Conservation (phyloP, 1,284 basidiomycete genomes). For the Filobasidium uniguttulatum region DNA sequence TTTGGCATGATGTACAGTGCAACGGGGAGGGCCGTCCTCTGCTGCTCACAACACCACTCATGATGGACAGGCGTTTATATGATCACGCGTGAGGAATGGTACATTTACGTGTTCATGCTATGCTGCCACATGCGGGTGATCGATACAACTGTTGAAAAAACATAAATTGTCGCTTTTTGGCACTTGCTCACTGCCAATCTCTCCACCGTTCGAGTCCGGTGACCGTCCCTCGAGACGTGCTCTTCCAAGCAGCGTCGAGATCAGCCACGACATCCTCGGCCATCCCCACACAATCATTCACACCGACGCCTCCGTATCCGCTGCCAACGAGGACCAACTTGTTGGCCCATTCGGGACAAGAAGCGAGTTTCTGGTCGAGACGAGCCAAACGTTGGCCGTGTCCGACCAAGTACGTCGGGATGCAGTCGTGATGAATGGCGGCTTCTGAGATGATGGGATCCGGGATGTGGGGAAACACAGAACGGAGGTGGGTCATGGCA, state of each 20-base stretch:
- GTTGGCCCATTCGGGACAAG: constrained; percentile 44
- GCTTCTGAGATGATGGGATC: constrained; percentile 47
- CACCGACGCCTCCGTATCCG: constrained; percentile 74
- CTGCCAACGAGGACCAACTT: constrained; percentile 66
- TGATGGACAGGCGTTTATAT: too few relatives aligned
- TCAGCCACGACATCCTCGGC: constrained; percentile 41
- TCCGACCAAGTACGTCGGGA: constrained; percentile 65
- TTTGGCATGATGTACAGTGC: too few relatives aligned
- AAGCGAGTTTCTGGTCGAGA: constrained; percentile 42
- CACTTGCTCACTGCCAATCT: too few relatives aligned
- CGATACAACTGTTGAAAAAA: too few relatives aligned
- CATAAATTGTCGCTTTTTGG: too few relatives aligned
- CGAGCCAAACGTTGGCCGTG: constrained; percentile 57
- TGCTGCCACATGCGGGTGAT: too few relatives aligned
- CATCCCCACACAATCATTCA: constrained; percentile 73
- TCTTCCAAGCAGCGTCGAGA: constrained; percentile 11
- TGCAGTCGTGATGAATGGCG: constrained; percentile 55
- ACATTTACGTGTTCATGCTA: too few relatives aligned
- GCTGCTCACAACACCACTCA: too few relatives aligned
- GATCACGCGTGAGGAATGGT: too few relatives aligned
- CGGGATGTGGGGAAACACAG: constrained; percentile 40
- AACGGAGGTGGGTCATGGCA: constrained; percentile 39
- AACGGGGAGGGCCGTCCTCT: too few relatives aligned
- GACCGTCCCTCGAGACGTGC: constrained; percentile 2
- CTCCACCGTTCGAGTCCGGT: constrained; percentile 33